Base-by-base conservation (phyloP, 306 rosid species). In the Sophora flavescens region DNA sequence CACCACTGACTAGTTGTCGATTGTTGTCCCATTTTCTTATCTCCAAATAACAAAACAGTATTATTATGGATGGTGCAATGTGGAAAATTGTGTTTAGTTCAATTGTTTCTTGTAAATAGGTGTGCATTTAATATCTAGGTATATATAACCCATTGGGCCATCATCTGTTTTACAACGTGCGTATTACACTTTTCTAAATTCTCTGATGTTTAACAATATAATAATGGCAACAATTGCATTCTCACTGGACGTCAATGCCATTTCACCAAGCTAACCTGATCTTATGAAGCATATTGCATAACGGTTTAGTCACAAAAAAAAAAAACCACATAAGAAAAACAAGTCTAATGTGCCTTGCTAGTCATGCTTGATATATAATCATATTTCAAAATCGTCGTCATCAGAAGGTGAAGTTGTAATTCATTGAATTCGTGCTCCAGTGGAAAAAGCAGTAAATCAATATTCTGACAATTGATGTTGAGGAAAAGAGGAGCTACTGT, bases 381-480 rank as follows among this genome's bases (percentile, higher is more conserved):
- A 79, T 79, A 57, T 73, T 65, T 59, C 3, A 54, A 42, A 39
- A 10, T 22, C 11, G 8, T 7, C 70, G 12, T 59, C 64, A 74
- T 73, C 59, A n/a, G 7, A 9, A 33, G n/a, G 48, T 59, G 45
- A 74, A 53, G 35, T 56, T 45, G 41, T 54, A 36, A 22, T 56
- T 81, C 74, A 53, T 10, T 44, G 53, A 69, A 76, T 76, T 70
- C 60, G 33, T 52, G n/a, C 50, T 28, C 5, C 22, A 22, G n/a
- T 2, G 35, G 7, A 11, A 58, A 58, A 47, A 59, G 53, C 60
- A 54, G 50, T 4, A 14, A 42, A 74, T 35, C 17, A 60, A 17
- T 44, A 7, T 44, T 42, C 66, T 41, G 6, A 41, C 6, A 41
- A 30, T 44, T 45, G 28, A 18, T 10, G 3, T 18, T 75, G 41